These are phyloP conservation scores for Eucalyptus caleyi DNA, from an alignment of 345 rosid species.

Conservation along the genomic window DNA sequence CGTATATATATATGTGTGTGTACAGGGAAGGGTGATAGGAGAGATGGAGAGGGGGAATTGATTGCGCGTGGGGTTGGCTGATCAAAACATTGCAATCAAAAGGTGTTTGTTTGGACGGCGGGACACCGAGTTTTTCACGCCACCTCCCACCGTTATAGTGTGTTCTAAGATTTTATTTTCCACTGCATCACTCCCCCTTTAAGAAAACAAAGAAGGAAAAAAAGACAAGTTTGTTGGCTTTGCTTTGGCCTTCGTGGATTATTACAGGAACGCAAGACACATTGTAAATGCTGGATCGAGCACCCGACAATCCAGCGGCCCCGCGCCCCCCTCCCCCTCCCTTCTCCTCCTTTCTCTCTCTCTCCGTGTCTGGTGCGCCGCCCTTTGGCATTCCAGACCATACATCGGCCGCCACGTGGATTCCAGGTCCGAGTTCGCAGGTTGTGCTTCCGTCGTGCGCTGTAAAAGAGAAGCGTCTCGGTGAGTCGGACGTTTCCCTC, in stretches of 20 bases:
- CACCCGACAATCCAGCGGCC: slow-evolving; percentile 45
- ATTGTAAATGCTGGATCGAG: background rate
- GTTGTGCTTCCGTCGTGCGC: background rate
- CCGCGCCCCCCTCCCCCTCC: too few relatives aligned
- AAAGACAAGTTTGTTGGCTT: background rate
- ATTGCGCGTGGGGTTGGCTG: slow-evolving; percentile 93
- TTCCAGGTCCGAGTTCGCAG: background rate
- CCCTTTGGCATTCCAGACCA: slow-evolving; percentile 26
- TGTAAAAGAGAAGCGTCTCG: background rate
- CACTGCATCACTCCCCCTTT: background rate
- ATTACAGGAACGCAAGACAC: background rate
- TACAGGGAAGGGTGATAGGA: background rate
- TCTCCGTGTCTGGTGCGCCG: slow-evolving; percentile 69
- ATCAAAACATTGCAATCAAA: background rate
- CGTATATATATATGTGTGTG: background rate
- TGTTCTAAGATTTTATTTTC: slow-evolving; percentile 1
- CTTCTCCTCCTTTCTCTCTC: too few relatives aligned
- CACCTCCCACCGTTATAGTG: slow-evolving; percentile 54
- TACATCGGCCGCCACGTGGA: slow-evolving; percentile 16
- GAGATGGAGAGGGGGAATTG: slow-evolving; percentile 14
- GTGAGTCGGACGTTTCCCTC: background rate
- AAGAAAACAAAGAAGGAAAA: background rate
- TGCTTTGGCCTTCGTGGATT: background rate
- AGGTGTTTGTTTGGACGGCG: slow-evolving; percentile 95
- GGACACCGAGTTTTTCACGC: slow-evolving; percentile 49